Percentiles rank a stretch among this genome's conserved stretches.
Evolutionary conservation across 768 basidiomycete species (phyloP).

Genomic region (Cystobasidium onofrii): DNA sequence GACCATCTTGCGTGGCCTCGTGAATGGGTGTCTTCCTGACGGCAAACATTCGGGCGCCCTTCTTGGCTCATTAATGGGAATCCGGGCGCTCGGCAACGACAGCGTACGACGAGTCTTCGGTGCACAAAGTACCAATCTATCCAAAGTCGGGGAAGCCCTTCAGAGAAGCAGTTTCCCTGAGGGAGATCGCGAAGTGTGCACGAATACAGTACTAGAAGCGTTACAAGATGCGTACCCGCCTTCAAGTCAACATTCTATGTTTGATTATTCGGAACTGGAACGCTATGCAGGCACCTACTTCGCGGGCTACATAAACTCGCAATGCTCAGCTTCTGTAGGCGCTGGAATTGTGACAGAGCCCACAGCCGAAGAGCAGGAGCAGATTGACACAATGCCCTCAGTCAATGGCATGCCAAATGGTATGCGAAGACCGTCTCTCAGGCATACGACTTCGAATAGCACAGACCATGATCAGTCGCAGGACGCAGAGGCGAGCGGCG

Average conservation of each 20-base stretch:
- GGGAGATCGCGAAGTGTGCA: slow-evolving; percentile 15
- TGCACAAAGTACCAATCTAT: slow-evolving; percentile 19
- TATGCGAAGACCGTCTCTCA: neutral
- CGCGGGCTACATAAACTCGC: slow-evolving; percentile 19
- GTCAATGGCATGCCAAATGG: slow-evolving; percentile 1
- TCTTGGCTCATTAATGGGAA: slow-evolving; percentile 31
- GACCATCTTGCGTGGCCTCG: slow-evolving; percentile 77
- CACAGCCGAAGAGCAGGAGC: neutral
- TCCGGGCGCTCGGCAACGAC: slow-evolving; percentile 30
- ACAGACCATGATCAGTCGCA: neutral
- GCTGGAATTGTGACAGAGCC: slow-evolving; percentile 17
- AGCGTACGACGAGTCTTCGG: slow-evolving; percentile 21
- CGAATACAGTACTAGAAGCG: slow-evolving; percentile 2
- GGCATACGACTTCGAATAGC: neutral
- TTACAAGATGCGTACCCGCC: slow-evolving; percentile 22
- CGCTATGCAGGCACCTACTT: neutral
- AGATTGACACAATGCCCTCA: neutral
- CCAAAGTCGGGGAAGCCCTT: slow-evolving; percentile 13
- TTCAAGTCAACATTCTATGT: neutral
- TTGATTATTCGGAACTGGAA: slow-evolving; percentile 25
- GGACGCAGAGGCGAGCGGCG: slow-evolving; percentile 18
- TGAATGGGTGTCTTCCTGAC: slow-evolving; percentile 24
- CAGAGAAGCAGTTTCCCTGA: slow-evolving; percentile 12
- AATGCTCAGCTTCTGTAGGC: slow-evolving; percentile 14
- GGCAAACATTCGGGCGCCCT: slow-evolving; percentile 4